These are phyloP conservation scores for Akebia trifoliata DNA, from an alignment of 164 flowering plant species.

Conservation along the genomic window DNA sequence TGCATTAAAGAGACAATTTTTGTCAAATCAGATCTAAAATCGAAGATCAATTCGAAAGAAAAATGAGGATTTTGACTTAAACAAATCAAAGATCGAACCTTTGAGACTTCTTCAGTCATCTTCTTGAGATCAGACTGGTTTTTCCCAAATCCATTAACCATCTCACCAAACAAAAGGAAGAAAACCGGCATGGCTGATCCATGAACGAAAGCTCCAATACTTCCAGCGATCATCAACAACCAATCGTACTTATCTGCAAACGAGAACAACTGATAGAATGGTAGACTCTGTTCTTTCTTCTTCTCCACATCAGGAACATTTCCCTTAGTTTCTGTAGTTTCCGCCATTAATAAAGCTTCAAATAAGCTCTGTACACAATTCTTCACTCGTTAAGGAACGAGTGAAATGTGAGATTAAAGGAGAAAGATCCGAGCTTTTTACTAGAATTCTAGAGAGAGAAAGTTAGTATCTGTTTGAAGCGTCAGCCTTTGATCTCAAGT, in stretches of 20 bases:
- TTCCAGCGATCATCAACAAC: slow-evolving; percentile 67
- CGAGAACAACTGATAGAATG: slow-evolving; percentile 77
- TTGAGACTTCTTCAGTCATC: slow-evolving; percentile 79
- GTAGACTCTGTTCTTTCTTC: slow-evolving; percentile 78
- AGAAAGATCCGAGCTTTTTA: too few relatives aligned
- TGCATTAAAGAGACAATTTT: slow-evolving; percentile 33
- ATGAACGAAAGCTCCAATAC: slow-evolving; percentile 81
- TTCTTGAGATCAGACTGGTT: slow-evolving; percentile 70
- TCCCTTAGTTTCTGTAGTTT: slow-evolving; percentile 37
- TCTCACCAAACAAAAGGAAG: slow-evolving; percentile 83
- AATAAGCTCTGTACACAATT: background rate
- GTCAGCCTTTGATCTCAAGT: too few relatives aligned
- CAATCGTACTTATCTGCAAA: slow-evolving; percentile 85
- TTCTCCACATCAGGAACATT: slow-evolving; percentile 60
- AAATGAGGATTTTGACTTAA: background rate
- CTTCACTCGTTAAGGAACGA: background rate
- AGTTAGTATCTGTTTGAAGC: too few relatives aligned
- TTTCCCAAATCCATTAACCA: slow-evolving; percentile 94
- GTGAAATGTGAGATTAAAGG: too few relatives aligned
- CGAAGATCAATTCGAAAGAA: background rate
- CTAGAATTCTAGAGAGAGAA: too few relatives aligned
- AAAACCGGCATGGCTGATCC: slow-evolving; percentile 98
- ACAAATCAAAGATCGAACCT: slow-evolving; percentile 34
- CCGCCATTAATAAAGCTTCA: slow-evolving; percentile 52
- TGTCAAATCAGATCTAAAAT: slow-evolving; percentile 26